Evolutionary conservation across 257 asterid genomes (phyloP).

Genomic region (Primulina huaijiensis): DNA sequence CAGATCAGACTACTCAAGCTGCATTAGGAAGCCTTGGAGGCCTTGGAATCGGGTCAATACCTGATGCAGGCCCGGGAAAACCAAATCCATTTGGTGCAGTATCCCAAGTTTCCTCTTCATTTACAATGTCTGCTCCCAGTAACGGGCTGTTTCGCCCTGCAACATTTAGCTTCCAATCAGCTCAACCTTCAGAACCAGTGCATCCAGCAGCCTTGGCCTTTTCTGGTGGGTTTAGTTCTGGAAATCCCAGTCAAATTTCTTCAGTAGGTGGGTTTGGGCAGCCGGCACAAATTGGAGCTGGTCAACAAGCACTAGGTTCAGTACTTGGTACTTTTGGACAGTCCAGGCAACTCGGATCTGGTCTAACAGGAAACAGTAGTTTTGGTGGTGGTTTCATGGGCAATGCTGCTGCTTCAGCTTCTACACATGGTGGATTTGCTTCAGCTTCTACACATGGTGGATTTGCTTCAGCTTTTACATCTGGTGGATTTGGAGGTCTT

Average conservation of each 20-base stretch:
- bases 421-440: constrained; percentile 51
- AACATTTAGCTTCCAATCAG: constrained; percentile 66
- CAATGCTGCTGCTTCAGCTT: constrained; percentile 39
- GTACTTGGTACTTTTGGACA: constrained; percentile 96
- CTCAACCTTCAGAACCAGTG: constrained; percentile 48
- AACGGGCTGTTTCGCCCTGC: constrained; percentile 92
- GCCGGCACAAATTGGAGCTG: constrained; percentile 71
- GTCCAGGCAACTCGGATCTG: constrained; percentile 85
- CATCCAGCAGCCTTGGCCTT: constrained; percentile 41
- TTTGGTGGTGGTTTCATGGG: constrained; percentile 45
- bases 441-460: constrained; percentile 54
- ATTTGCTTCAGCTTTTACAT: constrained; percentile 23
- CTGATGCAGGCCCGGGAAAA: constrained; percentile 40
- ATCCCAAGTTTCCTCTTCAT: constrained; percentile 36
- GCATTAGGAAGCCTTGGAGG: constrained; percentile 62
- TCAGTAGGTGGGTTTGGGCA: constrained; percentile 68
- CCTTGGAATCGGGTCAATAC: constrained; percentile 63
- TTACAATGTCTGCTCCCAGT: constrained; percentile 37
- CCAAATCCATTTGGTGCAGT: constrained; percentile 70
- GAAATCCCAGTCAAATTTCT: constrained; percentile 47
- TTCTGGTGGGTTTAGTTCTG: constrained; percentile 52
- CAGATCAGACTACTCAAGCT: constrained; percentile 42
- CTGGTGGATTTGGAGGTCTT: constrained; percentile 4
- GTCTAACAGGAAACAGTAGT: constrained; percentile 59
- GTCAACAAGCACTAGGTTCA: constrained; percentile 84